These are phyloP conservation scores for Hericium erinaceus DNA, from an alignment of 768 basidiomycete genomes.

Conservation along the genomic window DNA sequence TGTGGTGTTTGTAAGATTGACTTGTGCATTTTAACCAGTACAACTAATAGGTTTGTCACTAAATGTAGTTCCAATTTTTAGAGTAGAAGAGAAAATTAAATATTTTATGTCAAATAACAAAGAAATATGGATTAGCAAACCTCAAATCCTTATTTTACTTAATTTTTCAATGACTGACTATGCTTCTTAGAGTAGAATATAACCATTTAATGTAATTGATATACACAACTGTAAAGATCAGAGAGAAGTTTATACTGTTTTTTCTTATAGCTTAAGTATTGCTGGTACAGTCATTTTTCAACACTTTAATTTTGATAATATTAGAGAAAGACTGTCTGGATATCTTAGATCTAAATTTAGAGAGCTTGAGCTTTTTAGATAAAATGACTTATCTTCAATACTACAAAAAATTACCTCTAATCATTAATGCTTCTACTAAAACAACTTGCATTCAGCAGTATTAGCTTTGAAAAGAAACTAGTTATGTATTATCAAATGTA, in stretches of 20 bases:
- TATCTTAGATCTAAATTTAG: too few species aligned
- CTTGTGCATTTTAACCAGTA: neutral
- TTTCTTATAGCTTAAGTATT: conserved; percentile 11
- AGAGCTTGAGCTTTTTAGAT: conserved; percentile 8
- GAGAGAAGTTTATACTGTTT: conserved; percentile 15
- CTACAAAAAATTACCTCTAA: neutral
- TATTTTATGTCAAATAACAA: conserved; percentile 4
- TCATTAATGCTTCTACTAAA: neutral
- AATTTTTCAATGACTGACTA: conserved; percentile 20
- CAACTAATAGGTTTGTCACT: conserved; percentile 8
- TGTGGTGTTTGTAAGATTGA: conserved; percentile 12
- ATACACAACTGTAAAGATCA: too few species aligned
- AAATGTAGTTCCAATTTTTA: conserved; percentile 15
- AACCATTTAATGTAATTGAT: conserved; percentile 13
- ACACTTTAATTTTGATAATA: conserved; percentile 2
- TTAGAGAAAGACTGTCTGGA: conserved; percentile 7
- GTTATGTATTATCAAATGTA: neutral
- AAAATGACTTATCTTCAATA: conserved; percentile 5
- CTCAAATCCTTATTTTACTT: conserved; percentile 10
- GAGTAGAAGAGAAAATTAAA: neutral
- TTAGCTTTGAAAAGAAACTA: neutral
- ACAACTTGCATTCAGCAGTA: neutral
- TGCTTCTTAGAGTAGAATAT: conserved; percentile 14
- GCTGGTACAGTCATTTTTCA: conserved; percentile 13
- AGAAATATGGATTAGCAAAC: neutral